Evolutionary conservation across 495 filamentous ascomycete genomes (phyloP).

Genomic region (Lindgomyces ingoldianus): DNA sequence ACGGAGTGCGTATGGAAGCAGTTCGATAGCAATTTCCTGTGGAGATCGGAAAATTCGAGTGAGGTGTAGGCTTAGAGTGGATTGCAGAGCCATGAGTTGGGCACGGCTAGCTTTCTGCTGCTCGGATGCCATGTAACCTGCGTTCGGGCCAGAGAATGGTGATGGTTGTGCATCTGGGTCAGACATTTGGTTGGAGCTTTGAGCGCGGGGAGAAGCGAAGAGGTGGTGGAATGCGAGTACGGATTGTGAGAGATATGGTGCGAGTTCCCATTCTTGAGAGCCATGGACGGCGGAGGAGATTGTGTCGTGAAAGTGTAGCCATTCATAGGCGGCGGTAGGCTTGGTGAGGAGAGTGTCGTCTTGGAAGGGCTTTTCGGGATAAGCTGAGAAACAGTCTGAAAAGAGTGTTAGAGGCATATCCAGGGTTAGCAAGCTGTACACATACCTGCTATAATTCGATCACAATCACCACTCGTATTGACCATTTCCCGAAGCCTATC

Average conservation of each 20-base stretch:
- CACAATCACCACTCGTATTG: conserved; percentile 83
- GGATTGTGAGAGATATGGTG: conserved; percentile 79
- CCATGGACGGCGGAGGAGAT: conserved; percentile 72
- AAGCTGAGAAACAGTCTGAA: conserved; percentile 73
- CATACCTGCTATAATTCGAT: conserved; percentile 73
- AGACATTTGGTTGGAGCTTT: conserved; percentile 40
- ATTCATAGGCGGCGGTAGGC: conserved; percentile 82
- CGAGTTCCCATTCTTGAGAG: conserved; percentile 85
- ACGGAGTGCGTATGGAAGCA: conserved; percentile 77
- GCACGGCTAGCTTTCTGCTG: conserved; percentile 67
- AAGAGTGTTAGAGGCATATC: neutral
- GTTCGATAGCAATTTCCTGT: conserved; percentile 72
- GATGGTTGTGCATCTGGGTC: conserved; percentile 50
- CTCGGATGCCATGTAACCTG: conserved; percentile 78
- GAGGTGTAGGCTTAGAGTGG: conserved; percentile 60
- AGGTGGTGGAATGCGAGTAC: conserved; percentile 88
- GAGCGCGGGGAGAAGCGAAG: conserved; percentile 64
- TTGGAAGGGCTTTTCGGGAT: conserved; percentile 83
- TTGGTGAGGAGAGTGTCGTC: conserved; percentile 91
- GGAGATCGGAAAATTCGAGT: conserved; percentile 73
- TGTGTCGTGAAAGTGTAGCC: conserved; percentile 89
- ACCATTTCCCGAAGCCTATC: conserved; percentile 83
- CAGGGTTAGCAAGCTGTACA: neutral
- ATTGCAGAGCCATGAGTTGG: conserved; percentile 55
- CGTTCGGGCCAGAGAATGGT: conserved; percentile 77